These are phyloP conservation scores for Rhodosporidiobolus sp. DNA, from an alignment of 768 basidiomycete species.

Conservation along the genomic window DNA sequence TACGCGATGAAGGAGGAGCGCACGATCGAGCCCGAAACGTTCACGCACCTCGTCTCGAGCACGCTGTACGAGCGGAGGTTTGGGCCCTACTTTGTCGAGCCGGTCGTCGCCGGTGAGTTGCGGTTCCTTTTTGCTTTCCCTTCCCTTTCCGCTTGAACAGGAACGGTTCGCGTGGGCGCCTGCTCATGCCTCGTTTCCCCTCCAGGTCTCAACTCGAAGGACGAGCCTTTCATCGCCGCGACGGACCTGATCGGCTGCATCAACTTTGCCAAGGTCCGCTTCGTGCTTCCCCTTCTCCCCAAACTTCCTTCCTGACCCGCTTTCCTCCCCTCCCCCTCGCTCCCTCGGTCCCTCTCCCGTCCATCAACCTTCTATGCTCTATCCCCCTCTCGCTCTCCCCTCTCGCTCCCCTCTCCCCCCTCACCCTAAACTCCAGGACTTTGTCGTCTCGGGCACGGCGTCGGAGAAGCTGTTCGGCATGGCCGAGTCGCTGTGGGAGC, in stretches of 20 bases:
- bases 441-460: constrained; percentile 92
- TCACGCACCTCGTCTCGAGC: constrained; percentile 89
- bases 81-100: constrained; percentile 93
- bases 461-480: constrained; percentile 90
- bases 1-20: constrained; percentile 99
- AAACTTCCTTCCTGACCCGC: neutral
- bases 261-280: constrained; percentile 69
- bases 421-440: constrained; percentile 58
- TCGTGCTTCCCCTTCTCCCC: neutral
- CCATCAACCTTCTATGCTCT: neutral
- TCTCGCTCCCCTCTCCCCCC: too few species aligned
- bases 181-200: constrained; percentile 44
- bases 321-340: neutral
- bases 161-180: neutral
- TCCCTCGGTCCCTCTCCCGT: neutral
- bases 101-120: constrained; percentile 76
- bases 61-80: constrained; percentile 95
- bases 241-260: constrained; percentile 91
- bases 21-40: constrained; percentile 91
- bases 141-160: neutral
- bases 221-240: constrained; percentile 89
- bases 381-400: neutral
- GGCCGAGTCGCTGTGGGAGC: constrained; percentile 98
- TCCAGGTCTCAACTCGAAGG: constrained; percentile 54
- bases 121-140: neutral